These are phyloP conservation scores for Chaetothyriales sp. DNA, from an alignment of 2,329 filamentous ascomycete genomes.

Conservation along the genomic window DNA sequence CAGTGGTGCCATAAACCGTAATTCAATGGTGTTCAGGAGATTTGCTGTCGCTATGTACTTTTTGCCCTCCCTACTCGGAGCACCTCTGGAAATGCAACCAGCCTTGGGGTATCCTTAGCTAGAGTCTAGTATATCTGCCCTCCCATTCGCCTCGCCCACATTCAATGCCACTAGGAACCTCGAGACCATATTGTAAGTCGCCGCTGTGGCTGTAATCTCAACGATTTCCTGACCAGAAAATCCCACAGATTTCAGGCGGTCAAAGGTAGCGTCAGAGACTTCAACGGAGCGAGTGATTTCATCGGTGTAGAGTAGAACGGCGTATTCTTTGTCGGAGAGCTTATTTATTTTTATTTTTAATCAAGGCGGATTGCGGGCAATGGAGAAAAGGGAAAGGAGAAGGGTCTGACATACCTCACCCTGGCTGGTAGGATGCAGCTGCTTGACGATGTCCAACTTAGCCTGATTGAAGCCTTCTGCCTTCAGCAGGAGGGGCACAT, in stretches of 20 bases:
- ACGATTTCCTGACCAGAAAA: slow-evolving; percentile 65
- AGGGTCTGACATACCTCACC: slow-evolving; percentile 25
- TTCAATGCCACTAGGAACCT: slow-evolving; percentile 73
- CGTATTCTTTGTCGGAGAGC: slow-evolving; percentile 50
- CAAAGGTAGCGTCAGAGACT: slow-evolving; percentile 58
- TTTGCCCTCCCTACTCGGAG: neutral
- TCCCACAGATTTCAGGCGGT: slow-evolving; percentile 37
- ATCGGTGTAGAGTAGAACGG: slow-evolving; percentile 60
- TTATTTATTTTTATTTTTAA: slow-evolving; percentile 15
- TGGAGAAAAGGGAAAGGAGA: slow-evolving; percentile 18
- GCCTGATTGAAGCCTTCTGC: slow-evolving; percentile 43
- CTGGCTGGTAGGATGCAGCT: slow-evolving; percentile 22
- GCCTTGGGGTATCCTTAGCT: neutral
- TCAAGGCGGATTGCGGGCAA: neutral
- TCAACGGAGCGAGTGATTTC: slow-evolving; percentile 66
- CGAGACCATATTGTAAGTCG: slow-evolving; percentile 80
- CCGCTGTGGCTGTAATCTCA: slow-evolving; percentile 71
- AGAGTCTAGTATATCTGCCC: slow-evolving; percentile 1
- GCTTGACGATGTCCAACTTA: slow-evolving; percentile 34
- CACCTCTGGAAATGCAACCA: neutral
- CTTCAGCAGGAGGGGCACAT: slow-evolving; percentile 57
- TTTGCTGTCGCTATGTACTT: neutral
- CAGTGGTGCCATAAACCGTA: neutral
- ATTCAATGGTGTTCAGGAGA: neutral
- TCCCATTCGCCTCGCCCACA: slow-evolving; percentile 36